Base-by-base conservation (phyloP, 2,329 filamentous ascomycete genomes). In the Trichophyton verrucosum region DNA sequence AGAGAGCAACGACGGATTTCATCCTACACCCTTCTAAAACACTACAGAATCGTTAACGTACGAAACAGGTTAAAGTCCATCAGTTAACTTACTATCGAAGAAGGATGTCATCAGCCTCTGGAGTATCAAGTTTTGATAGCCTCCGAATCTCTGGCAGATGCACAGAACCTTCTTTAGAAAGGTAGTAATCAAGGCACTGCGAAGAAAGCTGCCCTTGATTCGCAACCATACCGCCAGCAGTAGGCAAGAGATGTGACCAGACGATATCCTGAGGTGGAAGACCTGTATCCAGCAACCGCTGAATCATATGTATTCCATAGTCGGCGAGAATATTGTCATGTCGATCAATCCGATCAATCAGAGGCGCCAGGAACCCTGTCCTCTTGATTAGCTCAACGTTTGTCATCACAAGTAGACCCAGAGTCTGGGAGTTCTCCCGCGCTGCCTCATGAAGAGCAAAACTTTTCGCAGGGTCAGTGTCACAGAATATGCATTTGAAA, bases 131-230 rank as follows among this genome's bases (percentile, higher is more conserved):
- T 47, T 74, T 72, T 1, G 81, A 78, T 11, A 83, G 72, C 1
- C 70, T 67, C 42, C 79, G 75, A 46, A 83, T 79, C 8, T 75
- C 73, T 1, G 75, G 69, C 65, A 80, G 75, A 68, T 82, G 75
- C 40, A 73, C 65, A 2, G 73, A 70, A 38, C 80, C 80, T 20
- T 76, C 75, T n/a, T 74, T 70, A 3, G 75, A 75, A 53, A 84
- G 74, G 68, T 82, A 83, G 67, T 78, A 82, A 66, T 84, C 82
- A 57, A 85, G 68, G 27, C 76, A 80, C 64, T 84, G 81, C 0
- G 74, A 78, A 65, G 84, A 82, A 22, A 83, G 76, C 62, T 83
- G 80, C 6, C 78, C 80, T 66, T 84, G 81, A 61, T 82, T 83
- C 2, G 78, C 74, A 2, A 82, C 79, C 72, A 81, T 79, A 42